A percentile compares a stretch with the other conserved stretches of the same genome.
phyloP scores from a whole-genome alignment of 2,329 filamentous ascomycete species.

The Penicillium italicum region DNA sequence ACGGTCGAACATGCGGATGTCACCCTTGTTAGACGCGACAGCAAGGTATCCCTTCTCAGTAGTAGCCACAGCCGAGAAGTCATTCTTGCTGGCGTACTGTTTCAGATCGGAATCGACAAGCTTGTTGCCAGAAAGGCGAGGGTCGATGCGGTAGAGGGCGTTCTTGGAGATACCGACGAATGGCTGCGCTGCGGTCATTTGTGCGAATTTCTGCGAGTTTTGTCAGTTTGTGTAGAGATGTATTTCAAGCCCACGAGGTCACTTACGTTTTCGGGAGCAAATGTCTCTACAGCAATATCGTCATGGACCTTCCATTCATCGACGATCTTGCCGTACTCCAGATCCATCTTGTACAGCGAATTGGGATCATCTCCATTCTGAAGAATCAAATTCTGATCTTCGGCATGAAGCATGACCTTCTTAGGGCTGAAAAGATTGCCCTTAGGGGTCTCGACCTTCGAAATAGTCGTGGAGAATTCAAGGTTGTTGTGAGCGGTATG shows the following conservation, averaged over 20 bases:
- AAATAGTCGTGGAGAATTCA: slow-evolving; percentile 96
- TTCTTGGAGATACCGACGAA: slow-evolving; percentile 93
- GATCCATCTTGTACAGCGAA: slow-evolving; percentile 92
- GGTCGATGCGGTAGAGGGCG: slow-evolving; percentile 88
- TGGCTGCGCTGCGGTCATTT: slow-evolving; percentile 92
- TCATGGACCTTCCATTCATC: slow-evolving; percentile 99
- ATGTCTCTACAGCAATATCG: slow-evolving; percentile 86
- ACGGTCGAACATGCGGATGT: slow-evolving; percentile 93
- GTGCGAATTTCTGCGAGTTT: slow-evolving; percentile 72
- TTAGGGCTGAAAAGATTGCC: slow-evolving; percentile 88
- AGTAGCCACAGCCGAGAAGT: slow-evolving; percentile 89
- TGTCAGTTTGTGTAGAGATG: slow-evolving; percentile 24
- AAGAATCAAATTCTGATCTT: slow-evolving; percentile 84
- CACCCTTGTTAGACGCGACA: slow-evolving; percentile 95
- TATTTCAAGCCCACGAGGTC: background rate
- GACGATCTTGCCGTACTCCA: slow-evolving; percentile 95
- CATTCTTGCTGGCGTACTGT: slow-evolving; percentile 95
- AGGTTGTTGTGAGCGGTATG: slow-evolving; percentile 89
- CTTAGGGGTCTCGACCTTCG: slow-evolving; percentile 83
- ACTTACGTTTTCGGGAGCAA: slow-evolving; percentile 78
- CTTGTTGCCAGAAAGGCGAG: slow-evolving; percentile 84
- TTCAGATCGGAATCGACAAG: slow-evolving; percentile 90
- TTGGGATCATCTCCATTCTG: slow-evolving; percentile 81
- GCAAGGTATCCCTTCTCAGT: slow-evolving; percentile 97
- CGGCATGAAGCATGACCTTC: slow-evolving; percentile 93